Conservation (phyloP, 805 yeast species). For the Sugiyamaella chiloensis region DNA sequence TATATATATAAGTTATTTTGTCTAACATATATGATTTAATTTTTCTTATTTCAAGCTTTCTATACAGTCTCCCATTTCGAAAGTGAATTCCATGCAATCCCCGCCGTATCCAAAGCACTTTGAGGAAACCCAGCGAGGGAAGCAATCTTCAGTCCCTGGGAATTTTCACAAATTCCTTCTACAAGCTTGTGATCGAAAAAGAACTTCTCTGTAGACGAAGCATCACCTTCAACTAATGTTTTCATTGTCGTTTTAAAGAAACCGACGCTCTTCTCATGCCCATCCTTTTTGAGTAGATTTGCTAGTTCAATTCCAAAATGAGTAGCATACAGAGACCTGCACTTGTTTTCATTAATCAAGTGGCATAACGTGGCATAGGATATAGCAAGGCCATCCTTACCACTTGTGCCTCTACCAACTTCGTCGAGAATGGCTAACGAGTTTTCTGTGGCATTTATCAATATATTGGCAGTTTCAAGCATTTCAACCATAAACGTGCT, state of each 20-base stretch:
- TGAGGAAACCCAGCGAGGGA: slow-evolving; percentile 74
- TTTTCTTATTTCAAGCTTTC: too few relatives aligned
- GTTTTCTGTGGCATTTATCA: slow-evolving; percentile 58
- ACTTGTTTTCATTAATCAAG: slow-evolving; percentile 51
- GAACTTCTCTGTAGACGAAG: slow-evolving; percentile 10
- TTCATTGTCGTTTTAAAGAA: slow-evolving; percentile 18
- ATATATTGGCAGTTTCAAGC: slow-evolving; percentile 74
- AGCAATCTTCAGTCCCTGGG: slow-evolving; percentile 78
- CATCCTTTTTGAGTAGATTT: slow-evolving; percentile 36
- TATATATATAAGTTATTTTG: too few relatives aligned
- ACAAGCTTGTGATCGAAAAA: slow-evolving; percentile 51
- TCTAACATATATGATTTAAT: too few relatives aligned
- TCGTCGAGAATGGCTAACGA: slow-evolving; percentile 84
- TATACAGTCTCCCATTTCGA: too few relatives aligned
- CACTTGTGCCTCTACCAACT: slow-evolving; percentile 86
- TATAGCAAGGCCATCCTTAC: slow-evolving; percentile 77
- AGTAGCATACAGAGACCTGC: slow-evolving; percentile 84
- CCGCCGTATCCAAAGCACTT: slow-evolving; percentile 54
- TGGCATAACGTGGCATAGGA: slow-evolving; percentile 72
- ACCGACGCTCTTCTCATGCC: slow-evolving; percentile 22
- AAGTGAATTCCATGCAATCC: slow-evolving; percentile 16
- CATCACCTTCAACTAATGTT: neutral
- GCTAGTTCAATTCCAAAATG: slow-evolving; percentile 66
- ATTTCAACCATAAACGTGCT: slow-evolving; percentile 94
- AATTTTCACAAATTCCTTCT: slow-evolving; percentile 67